Percentiles rank a stretch among this genome's conserved stretches.
Conservation (phyloP, 352 stramenopile genomes). For the Phytophthora pisi region DNA sequence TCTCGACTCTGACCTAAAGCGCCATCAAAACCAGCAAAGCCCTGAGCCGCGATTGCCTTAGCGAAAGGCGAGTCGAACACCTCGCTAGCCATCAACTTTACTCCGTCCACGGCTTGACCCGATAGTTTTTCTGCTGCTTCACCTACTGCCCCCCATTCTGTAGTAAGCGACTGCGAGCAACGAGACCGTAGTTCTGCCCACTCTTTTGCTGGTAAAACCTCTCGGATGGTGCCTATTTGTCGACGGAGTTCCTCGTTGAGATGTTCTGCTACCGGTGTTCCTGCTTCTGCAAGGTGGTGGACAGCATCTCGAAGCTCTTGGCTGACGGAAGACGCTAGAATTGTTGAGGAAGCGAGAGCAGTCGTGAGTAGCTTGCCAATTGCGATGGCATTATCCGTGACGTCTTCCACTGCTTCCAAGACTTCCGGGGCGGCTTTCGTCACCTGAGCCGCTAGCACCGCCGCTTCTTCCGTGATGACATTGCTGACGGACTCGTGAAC, state of each 20-base stretch:
- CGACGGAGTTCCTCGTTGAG: constrained; percentile 9
- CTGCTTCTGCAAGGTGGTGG: constrained; percentile 30
- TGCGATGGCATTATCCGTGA: constrained; percentile 7
- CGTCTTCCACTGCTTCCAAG: constrained; percentile 21
- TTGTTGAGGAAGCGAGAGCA: constrained; percentile 33
- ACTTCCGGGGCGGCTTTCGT: background rate
- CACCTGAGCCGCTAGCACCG: constrained; percentile 2
- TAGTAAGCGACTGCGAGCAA: constrained; percentile 14
- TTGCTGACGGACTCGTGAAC: constrained; percentile 35
- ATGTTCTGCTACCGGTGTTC: constrained; percentile 7
- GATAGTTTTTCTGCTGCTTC: constrained; percentile 12
- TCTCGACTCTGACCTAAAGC: constrained; percentile 36
- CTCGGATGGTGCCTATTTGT: constrained; percentile 1
- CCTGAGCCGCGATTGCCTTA: constrained; percentile 27
- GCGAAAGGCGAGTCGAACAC: constrained; percentile 42
- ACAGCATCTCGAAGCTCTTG: constrained; percentile 39
- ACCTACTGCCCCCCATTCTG: constrained; percentile 13
- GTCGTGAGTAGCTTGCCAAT: constrained; percentile 34
- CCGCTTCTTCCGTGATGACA: constrained; percentile 23
- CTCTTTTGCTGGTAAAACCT: constrained; percentile 7
- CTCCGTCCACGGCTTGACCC: background rate
- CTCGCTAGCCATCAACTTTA: constrained; percentile 20
- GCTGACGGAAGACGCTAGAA: constrained; percentile 28
- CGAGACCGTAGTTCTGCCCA: constrained; percentile 14
- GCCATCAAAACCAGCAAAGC: constrained; percentile 32